phyloP scores from a whole-genome alignment of 2,329 filamentous ascomycete species.

The Ambrosiella xylebori region DNA sequence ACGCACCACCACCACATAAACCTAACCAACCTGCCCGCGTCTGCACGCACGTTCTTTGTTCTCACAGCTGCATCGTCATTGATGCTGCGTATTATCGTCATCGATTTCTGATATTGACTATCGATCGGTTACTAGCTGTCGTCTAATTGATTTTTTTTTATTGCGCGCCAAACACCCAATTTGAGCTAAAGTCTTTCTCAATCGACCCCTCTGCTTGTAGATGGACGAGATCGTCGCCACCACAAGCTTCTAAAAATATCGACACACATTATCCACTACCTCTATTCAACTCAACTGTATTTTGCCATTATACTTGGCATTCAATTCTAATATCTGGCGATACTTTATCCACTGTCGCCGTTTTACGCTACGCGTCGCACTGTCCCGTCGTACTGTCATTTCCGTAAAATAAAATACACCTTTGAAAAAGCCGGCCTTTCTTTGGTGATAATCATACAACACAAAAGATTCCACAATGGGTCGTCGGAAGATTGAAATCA shows the following conservation, averaged over 20 bases:
- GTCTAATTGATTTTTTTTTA: neutral
- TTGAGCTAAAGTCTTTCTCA: neutral
- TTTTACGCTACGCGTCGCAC: neutral
- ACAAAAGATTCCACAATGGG: slow-evolving; percentile 47
- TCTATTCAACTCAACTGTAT: neutral
- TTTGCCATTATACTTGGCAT: no score
- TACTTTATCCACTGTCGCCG: no score
- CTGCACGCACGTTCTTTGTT: neutral
- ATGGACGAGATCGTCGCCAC: neutral
- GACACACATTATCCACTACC: neutral
- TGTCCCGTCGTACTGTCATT: neutral
- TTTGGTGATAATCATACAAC: slow-evolving; percentile 7
- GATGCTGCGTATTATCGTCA: neutral
- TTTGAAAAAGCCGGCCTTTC: slow-evolving; percentile 2
- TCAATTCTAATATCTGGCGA: no score
- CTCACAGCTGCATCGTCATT: neutral
- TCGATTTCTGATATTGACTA: neutral
- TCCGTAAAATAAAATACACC: neutral
- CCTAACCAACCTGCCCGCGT: neutral
- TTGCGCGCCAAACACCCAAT: neutral
- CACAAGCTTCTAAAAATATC: slow-evolving; percentile 3
- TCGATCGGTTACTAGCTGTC: neutral
- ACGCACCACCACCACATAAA: neutral
- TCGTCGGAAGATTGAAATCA: slow-evolving; percentile 98
- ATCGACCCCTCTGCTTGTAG: neutral